Base-by-base conservation (phyloP, 2,329 filamentous ascomycete species). In the Cytospora chrysosperma region DNA sequence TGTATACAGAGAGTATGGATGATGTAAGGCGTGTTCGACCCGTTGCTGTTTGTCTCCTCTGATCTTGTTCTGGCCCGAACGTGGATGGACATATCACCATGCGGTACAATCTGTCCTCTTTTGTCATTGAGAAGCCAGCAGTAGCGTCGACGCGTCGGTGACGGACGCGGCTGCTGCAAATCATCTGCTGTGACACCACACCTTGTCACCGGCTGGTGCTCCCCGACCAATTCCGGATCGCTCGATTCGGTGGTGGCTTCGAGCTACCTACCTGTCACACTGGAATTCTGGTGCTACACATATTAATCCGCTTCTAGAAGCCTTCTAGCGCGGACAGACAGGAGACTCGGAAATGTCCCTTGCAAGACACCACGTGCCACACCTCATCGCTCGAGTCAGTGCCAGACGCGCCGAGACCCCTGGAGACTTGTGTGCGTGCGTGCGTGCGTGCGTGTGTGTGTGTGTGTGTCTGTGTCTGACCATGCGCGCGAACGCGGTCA, bases 201-300 rank as follows among this genome's bases (percentile, higher is more conserved):
- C 26, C 24, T 26, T 32, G 12, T 19, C 12, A 13, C 58, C 58
- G 58, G 58, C 32, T 53, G 34, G 12, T 32, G 2, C 47, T 60
- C 58, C 57, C 58, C 58, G 43, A 24, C 58, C 58, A 60, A 60
- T n/a, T 60, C 58, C 50, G 7, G n/a, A 21, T 24, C 32, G 32
- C 27, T 24, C 27, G 50, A 13, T 17, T n/a, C 26, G 50, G 50
- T 28, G 34, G 50, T 50, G 53, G 58, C 50, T 26, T 37, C 34
- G 43, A 27, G 37, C 50, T 21, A 21, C n/a, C n/a, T n/a, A n/a
- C n/a, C n/a, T n/a, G n/a, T 43, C 40, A 43, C 40, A 21, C 19
- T 8, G 19, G 40, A 43, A 43, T 43, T 43, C 40, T n/a, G n/a
- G n/a, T n/a, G n/a, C n/a, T n/a, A 21, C 40, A 43, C 21, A n/a